Base-by-base conservation (phyloP, 371 early-diverging fungal species). In the Lichtheimia ornata region DNA sequence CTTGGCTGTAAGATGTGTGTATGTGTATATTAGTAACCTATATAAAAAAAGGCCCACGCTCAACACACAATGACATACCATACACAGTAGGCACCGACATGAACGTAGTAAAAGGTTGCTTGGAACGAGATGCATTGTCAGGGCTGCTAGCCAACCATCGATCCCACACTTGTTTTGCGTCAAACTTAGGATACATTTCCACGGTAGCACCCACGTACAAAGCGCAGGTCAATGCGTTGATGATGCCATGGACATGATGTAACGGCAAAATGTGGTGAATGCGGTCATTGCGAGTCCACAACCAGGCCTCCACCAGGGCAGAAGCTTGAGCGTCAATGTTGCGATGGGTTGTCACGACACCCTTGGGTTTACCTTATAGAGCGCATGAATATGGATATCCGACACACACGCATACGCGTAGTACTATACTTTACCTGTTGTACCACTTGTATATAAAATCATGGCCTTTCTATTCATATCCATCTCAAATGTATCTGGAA, bases 1-100 rank as follows among this genome's bases (percentile, higher is more conserved):
- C 60, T 86, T 88, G 9, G 88, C 83, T 82, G 67, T 6, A 49
- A 35, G 15, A 15, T 17, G 45, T 25, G 11, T 17, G 45, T 25
- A 42, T n/a, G 12, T 13, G 28, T 1, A 15, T 14, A 18, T 61
- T 43, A 40, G 15, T 27, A 50, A 12, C 1, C 4, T 30, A 1
- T 30, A 11, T 28, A 14, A n/a, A n/a, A n/a, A n/a, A n/a, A n/a
- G n/a, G n/a, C n/a, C 20, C 40, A 6, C 9, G 17, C 28, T 20
- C 9, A 15, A 35, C 13, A 13, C 40, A 54, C 47, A 41, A 30
- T 5, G 30, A 59, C 57, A 56, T 80, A 76, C 85, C 62, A 74
- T 94, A 94, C 25, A 94, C 90, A 5, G 94, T 93, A 1, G 96
- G 96, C 2, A 95, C 96, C 6, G 89, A 90, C 94, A 94, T 94